These are phyloP conservation scores for Haematococcus sp. DNA, from an alignment of 139 green algal species.

Conservation along the genomic window DNA sequence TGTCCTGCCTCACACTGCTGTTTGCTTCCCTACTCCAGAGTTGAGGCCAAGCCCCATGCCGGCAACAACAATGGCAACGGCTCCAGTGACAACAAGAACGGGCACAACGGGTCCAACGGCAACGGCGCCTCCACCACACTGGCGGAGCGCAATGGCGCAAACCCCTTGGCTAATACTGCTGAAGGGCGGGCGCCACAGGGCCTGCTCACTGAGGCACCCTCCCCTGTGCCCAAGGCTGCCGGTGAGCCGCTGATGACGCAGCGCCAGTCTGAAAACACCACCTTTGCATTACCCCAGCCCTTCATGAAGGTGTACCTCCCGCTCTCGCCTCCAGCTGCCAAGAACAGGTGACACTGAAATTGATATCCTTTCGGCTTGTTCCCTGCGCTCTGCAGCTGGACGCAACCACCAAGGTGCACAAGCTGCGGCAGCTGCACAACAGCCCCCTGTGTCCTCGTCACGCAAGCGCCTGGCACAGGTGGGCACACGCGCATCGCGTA, in stretches of 20 bases:
- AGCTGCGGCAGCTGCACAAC: background rate
- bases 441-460: background rate
- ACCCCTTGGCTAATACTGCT: slow-evolving; percentile 47
- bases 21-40: slow-evolving; percentile 7
- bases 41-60: slow-evolving; percentile 23
- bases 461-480: background rate
- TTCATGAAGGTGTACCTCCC: no score
- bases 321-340: no score
- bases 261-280: no score
- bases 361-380: no score
- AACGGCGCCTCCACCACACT: slow-evolving; percentile 39
- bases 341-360: no score
- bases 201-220: background rate
- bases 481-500: background rate
- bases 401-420: background rate
- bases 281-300: no score
- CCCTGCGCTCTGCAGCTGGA: background rate
- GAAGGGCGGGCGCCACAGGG: slow-evolving; percentile 34
- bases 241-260: no score
- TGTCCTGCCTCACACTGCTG: background rate
- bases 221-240: slow-evolving; percentile 5
- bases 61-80: slow-evolving; percentile 40
- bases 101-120: slow-evolving; percentile 37
- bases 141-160: slow-evolving; percentile 21
- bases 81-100: slow-evolving; percentile 26